phyloP scores from a whole-genome alignment of 768 basidiomycete genomes.

The Boletus tomentosulus region DNA sequence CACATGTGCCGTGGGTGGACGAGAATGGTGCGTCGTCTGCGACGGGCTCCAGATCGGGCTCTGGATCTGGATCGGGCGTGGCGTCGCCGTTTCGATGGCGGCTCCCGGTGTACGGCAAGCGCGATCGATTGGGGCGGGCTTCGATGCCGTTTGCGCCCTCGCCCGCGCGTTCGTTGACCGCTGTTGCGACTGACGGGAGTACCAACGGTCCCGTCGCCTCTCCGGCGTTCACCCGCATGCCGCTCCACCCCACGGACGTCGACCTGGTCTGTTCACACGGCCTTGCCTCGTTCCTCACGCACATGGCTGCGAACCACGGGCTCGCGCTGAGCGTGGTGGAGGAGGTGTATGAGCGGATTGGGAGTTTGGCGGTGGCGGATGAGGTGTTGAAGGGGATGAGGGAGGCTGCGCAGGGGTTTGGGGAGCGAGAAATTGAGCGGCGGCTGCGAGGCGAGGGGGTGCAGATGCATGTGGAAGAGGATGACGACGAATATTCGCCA shows the following conservation, averaged over 20 bases:
- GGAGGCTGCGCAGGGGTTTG: not conserved
- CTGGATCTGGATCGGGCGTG: not conserved
- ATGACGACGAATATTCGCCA: slow-evolving; percentile 23
- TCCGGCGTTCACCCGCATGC: not conserved
- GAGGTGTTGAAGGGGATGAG: slow-evolving; percentile 36
- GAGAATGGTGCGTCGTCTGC: not conserved
- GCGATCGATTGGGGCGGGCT: not conserved
- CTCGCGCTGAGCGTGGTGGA: slow-evolving; percentile 40
- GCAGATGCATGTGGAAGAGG: slow-evolving; percentile 7
- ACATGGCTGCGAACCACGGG: slow-evolving; percentile 45
- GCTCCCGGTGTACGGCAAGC: no score
- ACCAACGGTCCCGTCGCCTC: not conserved
- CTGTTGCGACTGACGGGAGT: no score
- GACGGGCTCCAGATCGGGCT: not conserved
- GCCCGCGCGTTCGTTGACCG: slow-evolving; percentile 1
- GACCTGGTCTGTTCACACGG: slow-evolving; percentile 23
- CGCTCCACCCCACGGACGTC: slow-evolving; percentile 14
- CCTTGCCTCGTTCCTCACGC: slow-evolving; percentile 29
- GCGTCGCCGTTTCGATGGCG: not conserved
- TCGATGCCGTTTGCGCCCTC: slow-evolving; percentile 5
- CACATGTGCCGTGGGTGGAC: slow-evolving; percentile 1
- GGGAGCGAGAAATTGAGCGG: slow-evolving; percentile 4
- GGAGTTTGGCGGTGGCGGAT: slow-evolving; percentile 38
- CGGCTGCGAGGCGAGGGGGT: slow-evolving; percentile 9
- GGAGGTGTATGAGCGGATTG: slow-evolving; percentile 32